Conservation (phyloP, 164 flowering plant species). For the Chloranthus sessilifolius region DNA sequence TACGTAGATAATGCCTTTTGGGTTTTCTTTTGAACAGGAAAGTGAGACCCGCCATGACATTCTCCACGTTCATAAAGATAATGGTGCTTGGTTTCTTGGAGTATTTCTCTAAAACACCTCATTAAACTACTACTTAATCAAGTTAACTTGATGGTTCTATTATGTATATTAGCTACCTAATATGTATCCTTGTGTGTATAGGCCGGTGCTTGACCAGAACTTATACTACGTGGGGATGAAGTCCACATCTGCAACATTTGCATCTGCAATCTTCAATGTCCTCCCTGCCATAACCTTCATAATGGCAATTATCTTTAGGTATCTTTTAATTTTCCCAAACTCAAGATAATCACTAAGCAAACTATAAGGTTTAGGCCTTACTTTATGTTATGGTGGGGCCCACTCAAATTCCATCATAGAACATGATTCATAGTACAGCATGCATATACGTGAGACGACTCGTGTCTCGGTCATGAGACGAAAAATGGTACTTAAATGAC, state of each 20-base stretch:
- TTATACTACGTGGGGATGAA: slow-evolving; percentile 69
- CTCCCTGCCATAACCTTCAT: slow-evolving; percentile 87
- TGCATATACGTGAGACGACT: too few relatives aligned
- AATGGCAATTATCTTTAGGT: slow-evolving; percentile 80
- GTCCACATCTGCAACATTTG: slow-evolving; percentile 70
- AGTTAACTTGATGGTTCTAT: neutral
- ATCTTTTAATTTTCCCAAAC: too few relatives aligned
- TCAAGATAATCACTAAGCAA: neutral
- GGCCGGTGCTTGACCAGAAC: slow-evolving; percentile 92
- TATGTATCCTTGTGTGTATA: slow-evolving; percentile 13
- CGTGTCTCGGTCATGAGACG: too few relatives aligned
- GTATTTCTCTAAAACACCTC: slow-evolving; percentile 35
- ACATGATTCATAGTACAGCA: too few relatives aligned
- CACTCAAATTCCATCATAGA: too few relatives aligned
- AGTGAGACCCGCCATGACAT: slow-evolving; percentile 69
- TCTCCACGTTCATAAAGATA: slow-evolving; percentile 55
- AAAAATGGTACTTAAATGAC: too few relatives aligned
- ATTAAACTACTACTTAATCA: too few relatives aligned
- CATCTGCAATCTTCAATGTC: slow-evolving; percentile 60
- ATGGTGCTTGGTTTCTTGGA: slow-evolving; percentile 67
- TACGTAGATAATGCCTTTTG: neutral
- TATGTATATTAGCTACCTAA: neutral
- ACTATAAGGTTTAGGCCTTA: too few relatives aligned
- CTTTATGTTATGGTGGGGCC: too few relatives aligned
- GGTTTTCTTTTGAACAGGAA: slow-evolving; percentile 42